These are phyloP conservation scores for Penicillium italicum DNA, from an alignment of 2,329 filamentous ascomycete species.

Conservation along the genomic window DNA sequence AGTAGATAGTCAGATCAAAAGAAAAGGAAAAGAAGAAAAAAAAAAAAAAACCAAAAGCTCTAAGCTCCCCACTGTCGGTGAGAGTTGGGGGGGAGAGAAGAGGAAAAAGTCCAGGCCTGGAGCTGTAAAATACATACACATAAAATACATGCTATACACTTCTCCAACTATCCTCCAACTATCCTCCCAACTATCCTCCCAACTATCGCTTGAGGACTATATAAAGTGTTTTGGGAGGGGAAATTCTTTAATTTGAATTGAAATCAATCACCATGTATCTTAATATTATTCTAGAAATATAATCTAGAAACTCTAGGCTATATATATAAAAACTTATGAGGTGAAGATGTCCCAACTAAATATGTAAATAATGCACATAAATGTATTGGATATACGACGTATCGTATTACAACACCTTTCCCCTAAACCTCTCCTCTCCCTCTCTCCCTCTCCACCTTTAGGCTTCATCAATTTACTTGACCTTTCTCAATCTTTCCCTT, in stretches of 20 bases:
- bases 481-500: neutral
- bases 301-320: too few relatives aligned
- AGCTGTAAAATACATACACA: neutral
- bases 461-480: neutral
- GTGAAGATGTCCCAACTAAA: neutral
- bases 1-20: neutral
- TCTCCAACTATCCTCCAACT: neutral
- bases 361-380: neutral
- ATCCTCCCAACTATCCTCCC: too few relatives aligned
- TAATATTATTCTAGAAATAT: neutral
- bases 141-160: neutral
- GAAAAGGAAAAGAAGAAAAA: neutral
- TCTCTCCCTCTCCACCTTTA: slow-evolving; percentile 2
- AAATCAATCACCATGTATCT: neutral
- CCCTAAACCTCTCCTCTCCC: neutral
- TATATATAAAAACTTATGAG: too few relatives aligned
- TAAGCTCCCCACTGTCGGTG: neutral
- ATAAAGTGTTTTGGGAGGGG: too few relatives aligned
- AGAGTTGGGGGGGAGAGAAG: neutral
- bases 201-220: too few relatives aligned
- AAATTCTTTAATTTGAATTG: too few relatives aligned
- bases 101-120: neutral
- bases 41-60: neutral
- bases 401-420: neutral
- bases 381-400: neutral